Conservation (phyloP, 2,329 filamentous ascomycete species). For the Botrytis hyacinthi region DNA sequence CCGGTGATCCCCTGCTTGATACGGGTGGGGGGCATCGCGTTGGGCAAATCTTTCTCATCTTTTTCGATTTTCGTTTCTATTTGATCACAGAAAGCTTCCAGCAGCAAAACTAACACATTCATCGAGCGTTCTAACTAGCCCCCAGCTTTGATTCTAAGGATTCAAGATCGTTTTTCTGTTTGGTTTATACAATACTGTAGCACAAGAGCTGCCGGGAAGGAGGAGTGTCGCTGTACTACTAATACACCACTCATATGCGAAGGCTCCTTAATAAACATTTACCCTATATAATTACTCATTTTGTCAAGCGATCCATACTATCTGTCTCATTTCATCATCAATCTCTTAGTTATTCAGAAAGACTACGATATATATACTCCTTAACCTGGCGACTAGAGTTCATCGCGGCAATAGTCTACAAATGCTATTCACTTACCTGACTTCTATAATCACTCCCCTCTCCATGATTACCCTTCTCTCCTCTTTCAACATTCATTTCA, state of each 20-base stretch:
- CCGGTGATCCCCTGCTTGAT: too few species aligned
- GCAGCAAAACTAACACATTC: background rate
- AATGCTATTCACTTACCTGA: too few species aligned
- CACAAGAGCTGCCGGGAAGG: background rate
- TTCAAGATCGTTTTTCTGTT: background rate
- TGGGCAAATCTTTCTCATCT: too few species aligned
- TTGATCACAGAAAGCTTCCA: background rate
- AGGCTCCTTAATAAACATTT: too few species aligned
- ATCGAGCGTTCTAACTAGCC: background rate
- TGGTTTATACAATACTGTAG: background rate
- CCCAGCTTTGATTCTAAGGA: too few species aligned
- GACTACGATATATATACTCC: background rate
- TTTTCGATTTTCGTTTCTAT: too few species aligned
- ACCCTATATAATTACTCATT: background rate
- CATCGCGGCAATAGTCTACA: background rate
- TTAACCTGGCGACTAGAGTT: background rate
- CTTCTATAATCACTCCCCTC: background rate
- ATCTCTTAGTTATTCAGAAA: too few species aligned
- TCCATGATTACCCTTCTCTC: background rate
- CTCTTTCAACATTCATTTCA: background rate
- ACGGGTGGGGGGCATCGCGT: too few species aligned
- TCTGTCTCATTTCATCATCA: background rate
- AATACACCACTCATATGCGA: too few species aligned
- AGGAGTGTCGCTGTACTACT: background rate
- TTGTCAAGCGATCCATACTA: background rate